Conservation (phyloP, 495 filamentous ascomycete species). For the Rhypophila decipiens region DNA sequence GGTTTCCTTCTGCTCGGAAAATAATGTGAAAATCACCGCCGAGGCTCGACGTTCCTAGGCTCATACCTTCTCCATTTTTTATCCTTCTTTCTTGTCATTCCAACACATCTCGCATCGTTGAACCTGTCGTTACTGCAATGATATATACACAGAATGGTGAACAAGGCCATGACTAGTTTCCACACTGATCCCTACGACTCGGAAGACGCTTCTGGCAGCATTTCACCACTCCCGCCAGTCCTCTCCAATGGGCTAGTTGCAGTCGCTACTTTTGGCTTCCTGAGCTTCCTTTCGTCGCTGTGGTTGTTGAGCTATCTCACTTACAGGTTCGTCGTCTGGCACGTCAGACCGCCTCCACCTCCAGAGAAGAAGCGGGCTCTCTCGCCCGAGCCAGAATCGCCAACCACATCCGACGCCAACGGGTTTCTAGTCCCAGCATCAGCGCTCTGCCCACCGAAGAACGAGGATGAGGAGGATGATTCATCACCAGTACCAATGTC, state of each 20-base stretch:
- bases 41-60: conserved; percentile 4
- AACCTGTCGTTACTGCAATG: conserved; percentile 9
- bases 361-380: conserved; percentile 6
- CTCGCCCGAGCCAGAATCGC: conserved; percentile 16
- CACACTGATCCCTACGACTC: conserved; percentile 15
- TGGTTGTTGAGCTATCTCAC: conserved; percentile 50
- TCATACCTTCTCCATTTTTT: conserved; percentile 3
- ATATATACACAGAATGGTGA: conserved; percentile 11
- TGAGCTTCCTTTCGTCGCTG: conserved; percentile 53
- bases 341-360: conserved; percentile 9
- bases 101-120: neutral
- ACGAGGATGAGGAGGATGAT: neutral
- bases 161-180: neutral
- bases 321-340: conserved; percentile 54
- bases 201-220: conserved; percentile 19
- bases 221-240: conserved; percentile 43
- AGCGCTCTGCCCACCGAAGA: conserved; percentile 15
- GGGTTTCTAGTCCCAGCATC: conserved; percentile 20
- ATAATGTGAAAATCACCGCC: conserved; percentile 19
- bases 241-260: conserved; percentile 49
- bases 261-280: conserved; percentile 50
- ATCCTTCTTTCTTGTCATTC: conserved; percentile 1
- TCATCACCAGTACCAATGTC: neutral
- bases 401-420: conserved; percentile 13
- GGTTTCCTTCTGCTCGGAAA: conserved; percentile 7